Base-by-base conservation (phyloP, 306 rosid species). In the Castanopsis chinensis region DNA sequence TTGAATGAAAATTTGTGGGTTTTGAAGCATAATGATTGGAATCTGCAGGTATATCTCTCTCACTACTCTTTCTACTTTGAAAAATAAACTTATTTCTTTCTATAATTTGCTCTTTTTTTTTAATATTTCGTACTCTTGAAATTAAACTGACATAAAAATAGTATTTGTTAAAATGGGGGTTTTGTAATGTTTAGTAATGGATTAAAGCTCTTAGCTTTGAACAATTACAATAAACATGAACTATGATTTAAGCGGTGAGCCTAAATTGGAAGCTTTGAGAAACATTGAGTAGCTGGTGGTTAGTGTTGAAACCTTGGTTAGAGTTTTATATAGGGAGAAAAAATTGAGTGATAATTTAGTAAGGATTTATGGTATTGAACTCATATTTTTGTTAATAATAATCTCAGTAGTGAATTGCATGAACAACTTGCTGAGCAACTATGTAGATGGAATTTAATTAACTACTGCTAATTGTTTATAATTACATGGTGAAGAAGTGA, bases 11-110 rank as follows among this genome's bases (percentile, higher is more conserved):
- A 14, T 19, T 37, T 78, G 18, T 52, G 32, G 60, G 65, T 57
- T 84, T 15, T 83, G 76, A 85, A 94, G 97, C 95, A 94, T 78
- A 90, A 92, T 75, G 73, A 56, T 69, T 94, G 99, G 98, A 80
- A 88, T 90, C 69, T 88, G 12, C 82, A 85, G 93, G 97, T 92
- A 74, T 76, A 81, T 67, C 7, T 32, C 33, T 59, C 73, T 30
- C 49, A 77, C 45, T 3, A 77, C 45, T 3, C 70, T 69, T 53
- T 74, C 56, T 60, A 37, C 33, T 23, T 65, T 75, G 45, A 12
- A 59, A 65, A 55, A 1, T 23, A 6, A 21, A 7, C 23, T 4
- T 25, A 58, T 58, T 58, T 21, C 25, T 6, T n/a, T 57, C 63
- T 2, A 5, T 57, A 10, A 18, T 56, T 57, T 21, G 11, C 21